Base-by-base conservation (phyloP, 345 rosid genomes). In the Populus davidiana region DNA sequence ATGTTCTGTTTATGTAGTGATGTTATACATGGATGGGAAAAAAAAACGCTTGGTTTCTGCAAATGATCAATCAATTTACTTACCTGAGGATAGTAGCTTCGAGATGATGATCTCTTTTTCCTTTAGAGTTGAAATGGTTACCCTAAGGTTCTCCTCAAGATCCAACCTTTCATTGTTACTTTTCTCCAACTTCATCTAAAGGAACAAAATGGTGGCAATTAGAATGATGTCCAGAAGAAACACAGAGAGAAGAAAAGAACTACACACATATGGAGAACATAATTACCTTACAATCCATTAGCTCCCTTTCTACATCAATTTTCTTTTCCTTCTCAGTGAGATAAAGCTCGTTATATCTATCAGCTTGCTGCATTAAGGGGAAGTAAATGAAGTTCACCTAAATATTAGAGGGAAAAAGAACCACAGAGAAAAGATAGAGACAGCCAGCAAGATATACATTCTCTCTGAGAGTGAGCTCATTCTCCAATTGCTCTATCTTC, bases 401-500 rank as follows among this genome's bases (percentile, higher is more conserved):
- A 68, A 41, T 25, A 50, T 54, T 6, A 12, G 47, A 38, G 66
- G 39, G 50, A 39, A 77, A 59, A 38, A 12, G 41, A 50, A 41
- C 16, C 10, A 63, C 36, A 12, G 9, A 43, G 27, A 74, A 29
- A 23, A 4, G 69, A 11, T 62, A 71, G 41, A 69, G 69, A 12
- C 14, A n/a, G 6, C n/a, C 62, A 77, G 71, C 74, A 71, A 71
- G 43, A 14, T 75, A 8, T 87, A 93, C 99, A 87, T 79, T 92
- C 83, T 90, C 88, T 73, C 84, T 83, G 74, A 78, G 75, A 76
- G 64, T 82, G 66, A 95, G 86, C 73, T 90, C 88, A 81, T 83
- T 92, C 85, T 90, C 96, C 80, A 93, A 75, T 85, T 90, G 93
- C 75, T 95, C 98, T 77, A 93, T 89, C 83, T 83, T 93, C 87